Evolutionary conservation across 306 rosid genomes (phyloP).

Genomic region (Glycine soja): DNA sequence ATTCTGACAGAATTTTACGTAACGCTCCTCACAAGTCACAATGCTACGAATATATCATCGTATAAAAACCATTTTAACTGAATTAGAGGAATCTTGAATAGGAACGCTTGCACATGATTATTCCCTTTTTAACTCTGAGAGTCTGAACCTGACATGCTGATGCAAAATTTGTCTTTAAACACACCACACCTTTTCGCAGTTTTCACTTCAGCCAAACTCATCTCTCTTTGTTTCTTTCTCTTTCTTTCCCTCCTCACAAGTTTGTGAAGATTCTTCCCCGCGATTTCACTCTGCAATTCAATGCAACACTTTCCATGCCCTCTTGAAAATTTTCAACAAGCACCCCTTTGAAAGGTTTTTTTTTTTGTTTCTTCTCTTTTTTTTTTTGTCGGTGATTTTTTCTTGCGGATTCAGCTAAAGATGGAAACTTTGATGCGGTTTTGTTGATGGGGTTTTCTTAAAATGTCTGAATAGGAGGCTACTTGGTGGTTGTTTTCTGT

Average conservation of each 20-base stretch:
- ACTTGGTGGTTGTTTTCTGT: slow-evolving; percentile 1
- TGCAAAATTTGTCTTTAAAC: slow-evolving; percentile 60
- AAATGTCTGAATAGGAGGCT: slow-evolving; percentile 52
- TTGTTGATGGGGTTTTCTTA: slow-evolving; percentile 35
- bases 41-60: not conserved
- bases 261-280: slow-evolving; percentile 20
- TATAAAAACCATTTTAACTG: not conserved
- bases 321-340: not conserved
- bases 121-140: slow-evolving; percentile 18
- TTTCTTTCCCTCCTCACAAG: slow-evolving; percentile 40
- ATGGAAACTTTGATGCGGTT: slow-evolving; percentile 29
- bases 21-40: not conserved
- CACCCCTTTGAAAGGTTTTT: slow-evolving; percentile 4
- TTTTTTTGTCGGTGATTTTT: slow-evolving; percentile 35
- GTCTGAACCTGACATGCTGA: slow-evolving; percentile 47
- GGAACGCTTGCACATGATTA: slow-evolving; percentile 35
- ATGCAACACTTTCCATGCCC: slow-evolving; percentile 5
- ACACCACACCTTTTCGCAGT: slow-evolving; percentile 34
- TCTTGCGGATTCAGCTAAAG: slow-evolving; percentile 40
- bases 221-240: not conserved
- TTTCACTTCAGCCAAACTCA: slow-evolving; percentile 40
- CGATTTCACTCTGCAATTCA: slow-evolving; percentile 18
- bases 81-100: not conserved
- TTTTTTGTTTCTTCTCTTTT: not conserved
- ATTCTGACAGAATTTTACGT: not conserved